Conservation (phyloP, 2,329 filamentous ascomycete genomes). For the Aspergillus jensenii region DNA sequence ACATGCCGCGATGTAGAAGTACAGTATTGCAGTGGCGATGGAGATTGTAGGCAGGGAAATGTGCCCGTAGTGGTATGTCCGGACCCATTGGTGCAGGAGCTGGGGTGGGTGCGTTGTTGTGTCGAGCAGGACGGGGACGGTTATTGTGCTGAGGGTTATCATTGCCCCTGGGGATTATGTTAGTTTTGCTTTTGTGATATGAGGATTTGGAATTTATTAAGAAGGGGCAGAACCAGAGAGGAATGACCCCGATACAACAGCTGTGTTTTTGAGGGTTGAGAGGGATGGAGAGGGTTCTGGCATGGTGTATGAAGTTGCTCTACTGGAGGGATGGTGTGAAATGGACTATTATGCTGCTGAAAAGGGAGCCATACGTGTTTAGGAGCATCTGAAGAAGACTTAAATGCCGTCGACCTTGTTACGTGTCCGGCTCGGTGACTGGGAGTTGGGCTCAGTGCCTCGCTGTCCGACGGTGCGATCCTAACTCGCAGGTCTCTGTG, state of each 20-base stretch:
- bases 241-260: not conserved
- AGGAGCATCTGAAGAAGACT: not conserved
- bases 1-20: not conserved
- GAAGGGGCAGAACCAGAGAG: not conserved
- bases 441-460: too few species aligned
- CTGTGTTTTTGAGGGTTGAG: not conserved
- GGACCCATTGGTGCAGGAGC: constrained; percentile 4
- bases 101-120: constrained; percentile 2
- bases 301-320: not conserved
- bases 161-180: not conserved
- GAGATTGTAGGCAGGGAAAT: not conserved
- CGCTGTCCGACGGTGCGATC: too few species aligned
- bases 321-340: not conserved
- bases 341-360: not conserved
- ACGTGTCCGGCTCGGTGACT: too few species aligned
- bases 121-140: constrained; percentile 5
- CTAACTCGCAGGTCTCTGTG: too few species aligned
- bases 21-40: not conserved
- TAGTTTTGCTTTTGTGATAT: too few species aligned
- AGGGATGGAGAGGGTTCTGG: not conserved
- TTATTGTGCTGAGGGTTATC: constrained; percentile 3
- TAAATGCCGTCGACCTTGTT: not conserved
- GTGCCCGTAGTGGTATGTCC: constrained; percentile 6
- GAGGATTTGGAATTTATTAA: too few species aligned
- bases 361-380: too few species aligned